Percentiles rank a stretch among this genome's conserved stretches.
These are phyloP conservation scores for Metschnikowia lochheadii DNA, from an alignment of 805 yeast genomes.

Conservation along the genomic window DNA sequence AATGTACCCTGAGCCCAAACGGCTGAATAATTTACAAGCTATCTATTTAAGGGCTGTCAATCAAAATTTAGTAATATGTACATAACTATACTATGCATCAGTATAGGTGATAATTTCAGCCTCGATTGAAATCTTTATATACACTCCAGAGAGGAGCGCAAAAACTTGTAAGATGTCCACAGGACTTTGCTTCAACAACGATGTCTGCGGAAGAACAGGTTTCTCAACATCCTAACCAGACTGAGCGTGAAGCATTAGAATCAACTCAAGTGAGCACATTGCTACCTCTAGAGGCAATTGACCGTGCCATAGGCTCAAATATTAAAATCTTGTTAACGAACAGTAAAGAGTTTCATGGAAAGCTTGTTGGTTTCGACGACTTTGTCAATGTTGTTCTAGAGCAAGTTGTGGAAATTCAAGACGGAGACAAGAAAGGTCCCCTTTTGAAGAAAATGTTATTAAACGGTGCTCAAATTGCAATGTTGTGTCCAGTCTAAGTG, in stretches of 20 bases:
- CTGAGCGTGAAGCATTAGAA: neutral
- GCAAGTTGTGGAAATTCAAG: slow-evolving; percentile 63
- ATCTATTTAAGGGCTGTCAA: neutral
- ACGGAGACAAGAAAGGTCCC: slow-evolving; percentile 40
- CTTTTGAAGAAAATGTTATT: slow-evolving; percentile 57
- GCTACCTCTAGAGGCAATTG: slow-evolving; percentile 82
- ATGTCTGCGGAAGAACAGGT: neutral
- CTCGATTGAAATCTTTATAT: neutral
- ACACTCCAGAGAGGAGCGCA: slow-evolving; percentile 3
- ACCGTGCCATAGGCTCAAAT: slow-evolving; percentile 76
- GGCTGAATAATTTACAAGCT: neutral
- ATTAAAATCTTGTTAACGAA: slow-evolving; percentile 66
- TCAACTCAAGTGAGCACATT: slow-evolving; percentile 16
- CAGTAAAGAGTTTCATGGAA: slow-evolving; percentile 81
- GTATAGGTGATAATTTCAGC: neutral
- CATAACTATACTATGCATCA: neutral
- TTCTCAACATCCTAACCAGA: neutral
- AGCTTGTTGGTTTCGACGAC: slow-evolving; percentile 88
- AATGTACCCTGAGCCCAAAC: neutral
- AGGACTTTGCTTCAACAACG: neutral
- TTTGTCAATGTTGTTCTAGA: slow-evolving; percentile 87
- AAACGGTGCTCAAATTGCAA: slow-evolving; percentile 69
- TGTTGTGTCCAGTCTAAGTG: slow-evolving; percentile 37
- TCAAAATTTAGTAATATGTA: neutral
- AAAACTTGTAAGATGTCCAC: neutral